Evolutionary conservation across 768 basidiomycete species (phyloP).

Genomic region (Pulveroboletus frians): DNA sequence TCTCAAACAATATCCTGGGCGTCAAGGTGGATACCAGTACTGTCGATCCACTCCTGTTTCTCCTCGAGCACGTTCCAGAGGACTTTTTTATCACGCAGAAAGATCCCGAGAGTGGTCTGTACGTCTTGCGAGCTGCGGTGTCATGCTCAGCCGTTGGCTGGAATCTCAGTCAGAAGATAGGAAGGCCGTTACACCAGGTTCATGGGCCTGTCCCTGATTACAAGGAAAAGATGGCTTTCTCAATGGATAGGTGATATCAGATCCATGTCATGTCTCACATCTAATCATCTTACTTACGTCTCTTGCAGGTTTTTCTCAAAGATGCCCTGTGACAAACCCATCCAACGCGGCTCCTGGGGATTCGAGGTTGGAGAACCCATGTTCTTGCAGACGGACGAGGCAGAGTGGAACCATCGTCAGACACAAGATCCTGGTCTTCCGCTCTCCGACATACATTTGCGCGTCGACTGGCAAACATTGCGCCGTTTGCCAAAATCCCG

Average conservation of each 20-base stretch:
- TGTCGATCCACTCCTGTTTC: constrained; percentile 36
- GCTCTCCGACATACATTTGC: constrained; percentile 39
- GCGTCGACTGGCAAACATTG: constrained; percentile 54
- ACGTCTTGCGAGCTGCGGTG: constrained; percentile 42
- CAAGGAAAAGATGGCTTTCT: constrained; percentile 43
- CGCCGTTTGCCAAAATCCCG: constrained; percentile 43
- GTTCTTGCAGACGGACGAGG: constrained; percentile 38
- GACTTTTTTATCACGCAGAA: constrained; percentile 43
- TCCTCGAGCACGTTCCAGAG: constrained; percentile 50
- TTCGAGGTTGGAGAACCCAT: constrained; percentile 48
- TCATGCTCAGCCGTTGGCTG: constrained; percentile 46
- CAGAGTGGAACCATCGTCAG: constrained; percentile 32
- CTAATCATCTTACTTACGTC: background rate
- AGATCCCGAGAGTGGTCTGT: constrained; percentile 40
- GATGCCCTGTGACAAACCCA: constrained; percentile 43
- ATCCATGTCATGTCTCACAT: background rate
- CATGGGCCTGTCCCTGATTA: constrained; percentile 47
- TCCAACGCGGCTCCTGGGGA: constrained; percentile 50
- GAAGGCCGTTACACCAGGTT: constrained; percentile 41
- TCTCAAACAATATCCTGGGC: constrained; percentile 41
- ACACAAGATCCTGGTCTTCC: constrained; percentile 33
- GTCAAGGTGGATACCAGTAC: constrained; percentile 25
- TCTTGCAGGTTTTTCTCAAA: constrained; percentile 42
- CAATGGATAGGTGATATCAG: constrained; percentile 41
- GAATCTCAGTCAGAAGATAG: constrained; percentile 45